These are phyloP conservation scores for Aureobasidium sp. DNA, from an alignment of 2,329 filamentous ascomycete genomes.

Conservation along the genomic window DNA sequence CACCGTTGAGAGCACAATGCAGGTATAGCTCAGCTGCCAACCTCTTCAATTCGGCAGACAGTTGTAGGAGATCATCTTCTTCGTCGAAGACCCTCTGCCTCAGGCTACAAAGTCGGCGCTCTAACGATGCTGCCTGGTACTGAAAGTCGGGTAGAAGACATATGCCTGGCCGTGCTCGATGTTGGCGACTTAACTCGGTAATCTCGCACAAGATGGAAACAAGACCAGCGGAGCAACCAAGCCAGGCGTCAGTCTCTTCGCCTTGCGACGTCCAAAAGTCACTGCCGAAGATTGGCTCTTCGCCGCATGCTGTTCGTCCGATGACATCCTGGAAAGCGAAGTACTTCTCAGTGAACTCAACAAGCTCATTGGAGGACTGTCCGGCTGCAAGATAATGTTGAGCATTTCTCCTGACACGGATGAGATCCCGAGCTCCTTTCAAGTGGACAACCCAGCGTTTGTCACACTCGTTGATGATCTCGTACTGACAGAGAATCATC, in stretches of 20 bases:
- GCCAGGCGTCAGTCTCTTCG: slow-evolving; percentile 39
- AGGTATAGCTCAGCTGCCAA: slow-evolving; percentile 41
- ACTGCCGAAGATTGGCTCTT: slow-evolving; percentile 40
- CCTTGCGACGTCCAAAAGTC: slow-evolving; percentile 41
- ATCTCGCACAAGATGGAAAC: slow-evolving; percentile 42
- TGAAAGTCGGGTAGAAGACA: slow-evolving; percentile 25
- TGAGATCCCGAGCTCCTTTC: slow-evolving; percentile 42
- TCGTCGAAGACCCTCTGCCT: slow-evolving; percentile 29
- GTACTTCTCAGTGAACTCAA: slow-evolving; percentile 39
- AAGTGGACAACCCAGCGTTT: slow-evolving; percentile 44
- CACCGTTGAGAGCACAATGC: slow-evolving; percentile 40
- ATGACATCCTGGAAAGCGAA: slow-evolving; percentile 49
- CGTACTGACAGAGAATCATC: slow-evolving; percentile 42
- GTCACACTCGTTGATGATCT: slow-evolving; percentile 37
- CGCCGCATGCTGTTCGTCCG: slow-evolving; percentile 44
- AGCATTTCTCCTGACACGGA: slow-evolving; percentile 32
- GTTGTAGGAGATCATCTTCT: slow-evolving; percentile 29
- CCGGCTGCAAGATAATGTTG: slow-evolving; percentile 3
- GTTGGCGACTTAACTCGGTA: slow-evolving; percentile 39
- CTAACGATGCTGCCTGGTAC: slow-evolving; percentile 30
- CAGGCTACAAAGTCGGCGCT: slow-evolving; percentile 29
- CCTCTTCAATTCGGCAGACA: slow-evolving; percentile 38
- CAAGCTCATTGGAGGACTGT: slow-evolving; percentile 17
- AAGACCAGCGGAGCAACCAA: slow-evolving; percentile 43
- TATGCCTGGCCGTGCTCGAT: slow-evolving; percentile 24